Base-by-base conservation (phyloP, 768 basidiomycete genomes). In the Auricularia auricula-judae region DNA sequence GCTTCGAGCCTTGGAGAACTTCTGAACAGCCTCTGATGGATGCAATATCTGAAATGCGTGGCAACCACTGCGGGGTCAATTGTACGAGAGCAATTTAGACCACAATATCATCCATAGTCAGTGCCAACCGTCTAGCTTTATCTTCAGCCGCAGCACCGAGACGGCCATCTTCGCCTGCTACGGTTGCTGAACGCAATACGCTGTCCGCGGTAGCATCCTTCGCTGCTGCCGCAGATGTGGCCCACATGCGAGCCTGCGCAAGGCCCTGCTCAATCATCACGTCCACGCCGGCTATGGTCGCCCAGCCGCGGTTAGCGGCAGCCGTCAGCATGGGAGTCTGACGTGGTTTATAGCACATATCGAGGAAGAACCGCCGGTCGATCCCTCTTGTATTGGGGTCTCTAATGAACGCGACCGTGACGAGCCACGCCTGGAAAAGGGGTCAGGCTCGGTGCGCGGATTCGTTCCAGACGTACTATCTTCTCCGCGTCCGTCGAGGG, bases 311-410 rank as follows among this genome's bases (percentile, higher is more conserved):
- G 64, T 62, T 12, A 3, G 47, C 64, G 29, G 79, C 80, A 16
- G 78, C 67, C 60, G 70, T 63, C 14, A 81, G 67, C 59, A 82
- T 68, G 3, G 80, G 76, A 21, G 80, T 81, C 14, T 71, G 66
- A 39, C 76, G 70, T 0, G 80, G 80, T 67, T 77, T 76, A 71
- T 80, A 81, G 11, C 79, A 76, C 71, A 80, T 72, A 60, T 82
- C 80, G 62, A 81, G 75, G 16, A 77, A 74, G 18, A 81, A 23
- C n/a, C 77, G 33, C 76, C 76, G 18, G 76, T 76, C 4, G 69
- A 63, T 5, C 67, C 62, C 8, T 53, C 67, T 0, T 68, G 60
- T 39, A 79, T 69, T 7, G 77, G 64, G 5, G 68, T 68, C 33
- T 53, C 29, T 73, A 72, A 5, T 76, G 70, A 58, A 42, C 39